Evolutionary conservation across 257 asterid genomes (phyloP).

Genomic region (Solanum sitiens): DNA sequence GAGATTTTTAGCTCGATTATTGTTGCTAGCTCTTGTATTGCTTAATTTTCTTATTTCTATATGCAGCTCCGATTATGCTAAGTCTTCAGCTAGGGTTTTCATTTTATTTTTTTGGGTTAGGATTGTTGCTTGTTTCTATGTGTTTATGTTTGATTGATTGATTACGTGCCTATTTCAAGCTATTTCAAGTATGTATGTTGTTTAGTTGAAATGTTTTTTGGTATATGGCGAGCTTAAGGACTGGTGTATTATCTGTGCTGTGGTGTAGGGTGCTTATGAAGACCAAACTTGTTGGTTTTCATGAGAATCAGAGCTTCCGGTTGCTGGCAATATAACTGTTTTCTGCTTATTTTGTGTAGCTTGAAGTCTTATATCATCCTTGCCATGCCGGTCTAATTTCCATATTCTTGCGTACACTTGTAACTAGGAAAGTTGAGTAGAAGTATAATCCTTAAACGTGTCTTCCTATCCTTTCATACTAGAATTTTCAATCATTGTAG

Average conservation of each 20-base stretch:
- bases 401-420: background rate
- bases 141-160: background rate
- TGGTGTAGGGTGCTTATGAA: background rate
- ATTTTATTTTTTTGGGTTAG: background rate
- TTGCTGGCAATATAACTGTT: background rate
- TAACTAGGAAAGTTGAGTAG: background rate
- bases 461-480: background rate
- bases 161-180: background rate
- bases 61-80: background rate
- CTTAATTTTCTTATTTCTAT: background rate
- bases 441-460: background rate
- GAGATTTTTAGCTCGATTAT: background rate
- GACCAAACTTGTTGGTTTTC: background rate
- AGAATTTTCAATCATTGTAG: background rate
- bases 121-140: background rate
- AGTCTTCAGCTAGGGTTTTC: background rate
- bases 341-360: background rate
- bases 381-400: background rate
- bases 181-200: background rate
- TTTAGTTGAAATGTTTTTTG: background rate
- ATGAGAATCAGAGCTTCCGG: background rate
- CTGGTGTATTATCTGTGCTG: background rate
- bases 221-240: background rate
- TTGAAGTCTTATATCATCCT: background rate
- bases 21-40: background rate